Base-by-base conservation (phyloP, 139 green algal genomes). In the Astrephomene gubernaculifera region DNA sequence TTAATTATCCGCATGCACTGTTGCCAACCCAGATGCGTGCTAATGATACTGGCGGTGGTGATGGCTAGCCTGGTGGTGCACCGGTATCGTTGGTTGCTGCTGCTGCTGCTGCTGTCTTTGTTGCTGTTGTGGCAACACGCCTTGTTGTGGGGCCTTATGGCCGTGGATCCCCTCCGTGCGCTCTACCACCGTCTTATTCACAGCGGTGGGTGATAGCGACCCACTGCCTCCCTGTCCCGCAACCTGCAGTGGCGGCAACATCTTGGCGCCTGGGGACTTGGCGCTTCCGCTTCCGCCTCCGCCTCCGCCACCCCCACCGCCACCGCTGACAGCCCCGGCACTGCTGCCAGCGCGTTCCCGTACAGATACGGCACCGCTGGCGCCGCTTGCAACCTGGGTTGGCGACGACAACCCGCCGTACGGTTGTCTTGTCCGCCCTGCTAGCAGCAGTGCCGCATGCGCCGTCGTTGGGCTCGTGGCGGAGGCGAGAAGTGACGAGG, bases 371-470 rank as follows among this genome's bases (percentile, higher is more conserved):
- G n/a, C n/a, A n/a, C n/a, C n/a, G n/a, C n/a, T n/a, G n/a, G n/a
- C 36, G 35, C 38, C 1, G 38, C 33, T 49, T 73, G 68, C 5
- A 21, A 22, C 68, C 41, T 72, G 65, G 27, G n/a, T 24, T 72
- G n/a, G n/a, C n/a, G n/a, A n/a, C n/a, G n/a, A n/a, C n/a, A n/a
- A n/a, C n/a, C n/a, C n/a, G n/a, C n/a, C n/a, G 71, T 65, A 52
- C 33, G 43, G 29, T n/a, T n/a, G n/a, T 22, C 61, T 41, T 0
- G 60, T 53, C 17, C 44, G 44, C 0, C n/a, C 57, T 43, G 78
- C 61, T 38, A 65, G 17, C 63, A 84, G 60, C 12, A 84, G n/a
- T 43, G 78, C 78, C 9, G 78, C 78, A 44, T 84, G 78, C 36
- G 63, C 60, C 0, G 78, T 84, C 1, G 63, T 21, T 6, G 78